Evolutionary conservation across 2,329 filamentous ascomycete genomes (phyloP).

Genomic region (Penicillium sp.): DNA sequence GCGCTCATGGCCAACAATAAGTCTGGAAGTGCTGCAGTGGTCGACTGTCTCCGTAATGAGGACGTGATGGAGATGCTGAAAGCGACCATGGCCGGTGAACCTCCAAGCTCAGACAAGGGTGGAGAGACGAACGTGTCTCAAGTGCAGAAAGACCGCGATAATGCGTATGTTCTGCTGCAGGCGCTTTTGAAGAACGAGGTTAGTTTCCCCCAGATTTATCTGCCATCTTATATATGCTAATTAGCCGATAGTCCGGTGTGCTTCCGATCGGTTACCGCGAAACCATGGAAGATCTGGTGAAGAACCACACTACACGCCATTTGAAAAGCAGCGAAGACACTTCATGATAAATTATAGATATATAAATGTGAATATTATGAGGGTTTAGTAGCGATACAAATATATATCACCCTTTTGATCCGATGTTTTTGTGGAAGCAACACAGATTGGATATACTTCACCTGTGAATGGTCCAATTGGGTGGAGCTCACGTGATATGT

Average conservation of each 20-base stretch:
- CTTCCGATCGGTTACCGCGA: slow-evolving; percentile 32
- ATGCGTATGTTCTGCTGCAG: slow-evolving; percentile 45
- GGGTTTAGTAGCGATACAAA: background rate
- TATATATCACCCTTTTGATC: background rate
- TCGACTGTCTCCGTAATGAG: slow-evolving; percentile 40
- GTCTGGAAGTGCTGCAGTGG: slow-evolving; percentile 38
- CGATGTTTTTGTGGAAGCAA: background rate
- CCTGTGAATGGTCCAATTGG: background rate
- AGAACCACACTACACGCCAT: background rate
- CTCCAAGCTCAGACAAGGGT: slow-evolving; percentile 16
- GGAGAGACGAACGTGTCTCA: slow-evolving; percentile 32
- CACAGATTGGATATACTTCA: background rate
- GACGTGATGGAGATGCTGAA: slow-evolving; percentile 40
- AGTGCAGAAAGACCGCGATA: slow-evolving; percentile 45
- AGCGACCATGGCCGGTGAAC: slow-evolving; percentile 31
- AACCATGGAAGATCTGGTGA: slow-evolving; percentile 27
- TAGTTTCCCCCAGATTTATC: slow-evolving; percentile 17
- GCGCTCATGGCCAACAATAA: slow-evolving; percentile 49
- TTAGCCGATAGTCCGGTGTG: slow-evolving; percentile 29
- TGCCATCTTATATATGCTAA: slow-evolving; percentile 7
- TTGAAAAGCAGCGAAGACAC: background rate
- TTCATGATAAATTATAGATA: background rate
- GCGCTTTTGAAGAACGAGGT: slow-evolving; percentile 46
- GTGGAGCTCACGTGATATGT: background rate
- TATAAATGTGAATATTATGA: background rate